Conservation (phyloP, 495 filamentous ascomycete species). For the Xylaria flabelliformis region DNA sequence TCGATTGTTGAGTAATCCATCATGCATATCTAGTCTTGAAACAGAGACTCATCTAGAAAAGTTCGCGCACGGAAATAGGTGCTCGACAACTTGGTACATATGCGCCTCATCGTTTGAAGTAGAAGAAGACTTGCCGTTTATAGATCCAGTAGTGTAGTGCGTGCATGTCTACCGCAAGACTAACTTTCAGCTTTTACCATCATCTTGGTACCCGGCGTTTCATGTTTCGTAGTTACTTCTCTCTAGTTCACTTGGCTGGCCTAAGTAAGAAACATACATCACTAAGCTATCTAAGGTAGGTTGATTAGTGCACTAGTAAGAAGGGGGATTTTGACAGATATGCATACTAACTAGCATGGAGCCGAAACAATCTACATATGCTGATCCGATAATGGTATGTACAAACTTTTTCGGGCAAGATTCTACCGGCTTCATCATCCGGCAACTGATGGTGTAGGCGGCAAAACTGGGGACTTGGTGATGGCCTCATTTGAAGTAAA, state of each 20-base stretch:
- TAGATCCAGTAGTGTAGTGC: neutral
- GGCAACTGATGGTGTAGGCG: neutral
- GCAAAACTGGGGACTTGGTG: neutral
- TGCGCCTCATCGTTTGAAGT: neutral
- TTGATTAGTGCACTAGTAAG: neutral
- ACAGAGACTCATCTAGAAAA: neutral
- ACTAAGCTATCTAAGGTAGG: neutral
- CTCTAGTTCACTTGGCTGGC: neutral
- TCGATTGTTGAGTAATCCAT: neutral
- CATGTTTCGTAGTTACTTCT: neutral
- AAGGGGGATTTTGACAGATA: neutral
- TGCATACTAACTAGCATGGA: slow-evolving; percentile 11
- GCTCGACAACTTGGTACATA: neutral
- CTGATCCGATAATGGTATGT: neutral
- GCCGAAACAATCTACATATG: neutral
- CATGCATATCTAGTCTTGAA: neutral
- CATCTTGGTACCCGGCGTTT: slow-evolving; percentile 4
- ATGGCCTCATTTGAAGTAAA: slow-evolving; percentile 5
- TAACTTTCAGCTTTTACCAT: slow-evolving; percentile 14
- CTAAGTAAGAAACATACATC: neutral
- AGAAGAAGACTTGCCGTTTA: neutral
- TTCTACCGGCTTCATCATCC: neutral
- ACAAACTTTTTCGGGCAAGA: neutral
- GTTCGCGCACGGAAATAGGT: neutral
- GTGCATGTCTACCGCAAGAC: neutral